A percentile compares a stretch with the other conserved stretches of the same genome.
Conservation (phyloP, 2,329 filamentous ascomycete genomes). For the Xylariales sp. region DNA sequence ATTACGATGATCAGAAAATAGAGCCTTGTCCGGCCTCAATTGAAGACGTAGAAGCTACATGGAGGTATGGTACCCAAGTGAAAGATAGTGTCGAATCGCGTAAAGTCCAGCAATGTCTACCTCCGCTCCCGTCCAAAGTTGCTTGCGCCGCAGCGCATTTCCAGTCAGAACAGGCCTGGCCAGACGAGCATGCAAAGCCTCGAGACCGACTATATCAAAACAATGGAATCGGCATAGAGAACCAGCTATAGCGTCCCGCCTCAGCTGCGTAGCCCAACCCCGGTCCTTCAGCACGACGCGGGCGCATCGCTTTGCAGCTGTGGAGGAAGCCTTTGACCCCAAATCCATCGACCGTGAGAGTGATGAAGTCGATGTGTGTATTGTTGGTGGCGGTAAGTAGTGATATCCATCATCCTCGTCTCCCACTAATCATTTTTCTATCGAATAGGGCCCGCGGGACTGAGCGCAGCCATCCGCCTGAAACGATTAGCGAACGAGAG, state of each 20-base stretch:
- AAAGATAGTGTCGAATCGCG: no score
- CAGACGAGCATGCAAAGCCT: conserved; percentile 14
- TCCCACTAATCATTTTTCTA: conserved; percentile 8
- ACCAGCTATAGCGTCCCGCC: conserved; percentile 11
- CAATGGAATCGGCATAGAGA: conserved; percentile 14
- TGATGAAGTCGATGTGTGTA: conserved; percentile 94
- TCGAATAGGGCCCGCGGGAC: conserved; percentile 70
- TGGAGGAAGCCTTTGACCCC: conserved; percentile 60
- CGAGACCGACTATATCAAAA: conserved; percentile 13
- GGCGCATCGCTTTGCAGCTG: conserved; percentile 23
- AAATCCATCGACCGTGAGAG: conserved; percentile 73
- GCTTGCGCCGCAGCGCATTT: conserved; percentile 21
- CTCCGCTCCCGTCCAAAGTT: conserved; percentile 20
- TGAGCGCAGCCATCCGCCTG: conserved; percentile 87
- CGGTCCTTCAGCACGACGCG: conserved; percentile 34
- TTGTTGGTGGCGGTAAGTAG: conserved; percentile 74
- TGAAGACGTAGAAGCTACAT: no score
- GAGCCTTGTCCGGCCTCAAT: no score
- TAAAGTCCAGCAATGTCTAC: no score
- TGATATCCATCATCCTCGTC: neutral
- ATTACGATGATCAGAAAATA: no score
- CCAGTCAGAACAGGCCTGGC: conserved; percentile 17
- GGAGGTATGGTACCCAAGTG: no score
- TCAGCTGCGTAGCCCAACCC: conserved; percentile 10
- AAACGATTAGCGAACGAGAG: conserved; percentile 94